phyloP scores from a whole-genome alignment of 192 early-diverging fungal genomes.

The Cetraspora pellucida region DNA sequence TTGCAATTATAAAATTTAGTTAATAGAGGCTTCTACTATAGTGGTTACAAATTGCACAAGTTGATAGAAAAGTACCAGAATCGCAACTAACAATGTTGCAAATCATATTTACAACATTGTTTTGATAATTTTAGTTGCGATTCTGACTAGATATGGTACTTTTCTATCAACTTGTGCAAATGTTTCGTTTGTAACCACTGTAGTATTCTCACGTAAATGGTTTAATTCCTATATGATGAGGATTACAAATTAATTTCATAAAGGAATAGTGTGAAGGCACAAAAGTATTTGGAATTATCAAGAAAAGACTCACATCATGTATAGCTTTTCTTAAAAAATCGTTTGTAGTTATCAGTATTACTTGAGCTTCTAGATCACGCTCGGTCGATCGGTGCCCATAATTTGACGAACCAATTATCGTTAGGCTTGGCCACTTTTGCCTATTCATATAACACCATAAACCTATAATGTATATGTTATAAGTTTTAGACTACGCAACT shows the following conservation, averaged over 20 bases:
- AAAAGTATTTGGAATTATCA: background rate
- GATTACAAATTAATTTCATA: background rate
- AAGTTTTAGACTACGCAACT: background rate
- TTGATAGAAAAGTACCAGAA: no score
- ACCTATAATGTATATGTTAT: slow-evolving; percentile 44
- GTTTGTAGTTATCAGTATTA: slow-evolving; percentile 73
- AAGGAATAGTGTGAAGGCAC: background rate
- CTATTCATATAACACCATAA: slow-evolving; percentile 71
- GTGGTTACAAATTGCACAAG: no score
- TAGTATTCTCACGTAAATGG: slow-evolving; percentile 47
- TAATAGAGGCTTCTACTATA: no score
- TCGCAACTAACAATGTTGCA: no score
- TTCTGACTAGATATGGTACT: slow-evolving; percentile 55
- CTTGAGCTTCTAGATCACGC: slow-evolving; percentile 90
- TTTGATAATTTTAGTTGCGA: slow-evolving; percentile 58
- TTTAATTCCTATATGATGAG: slow-evolving; percentile 52
- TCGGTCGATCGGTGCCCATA: slow-evolving; percentile 89
- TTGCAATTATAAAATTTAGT: no score
- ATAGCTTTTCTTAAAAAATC: slow-evolving; percentile 53
- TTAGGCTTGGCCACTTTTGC: slow-evolving; percentile 63
- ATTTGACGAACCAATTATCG: slow-evolving; percentile 92
- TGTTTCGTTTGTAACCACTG: slow-evolving; percentile 51
- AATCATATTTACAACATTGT: slow-evolving; percentile 57
- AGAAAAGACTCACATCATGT: slow-evolving; percentile 47
- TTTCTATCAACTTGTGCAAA: slow-evolving; percentile 53